Percentiles rank a stretch among this genome's conserved stretches.
These are phyloP conservation scores for Astrothelium subdiscretum DNA, from an alignment of 495 filamentous ascomycete species.

Conservation along the genomic window DNA sequence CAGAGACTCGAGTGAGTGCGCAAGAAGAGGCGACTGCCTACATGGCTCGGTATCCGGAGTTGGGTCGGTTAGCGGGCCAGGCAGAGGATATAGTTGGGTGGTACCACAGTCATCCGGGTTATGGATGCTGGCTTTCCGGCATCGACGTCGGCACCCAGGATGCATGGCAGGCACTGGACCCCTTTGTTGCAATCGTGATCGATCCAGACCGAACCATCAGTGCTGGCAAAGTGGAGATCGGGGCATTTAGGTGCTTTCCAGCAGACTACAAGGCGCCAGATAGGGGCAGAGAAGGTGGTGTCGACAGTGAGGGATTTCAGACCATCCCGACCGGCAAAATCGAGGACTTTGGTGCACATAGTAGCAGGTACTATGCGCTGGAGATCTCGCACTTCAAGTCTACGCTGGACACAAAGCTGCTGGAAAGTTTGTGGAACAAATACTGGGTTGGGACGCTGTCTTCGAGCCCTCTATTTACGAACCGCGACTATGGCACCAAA, in stretches of 20 bases:
- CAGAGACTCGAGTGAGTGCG: constrained; percentile 94
- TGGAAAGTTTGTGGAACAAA: constrained; percentile 94
- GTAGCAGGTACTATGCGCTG: constrained; percentile 76
- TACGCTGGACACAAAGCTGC: constrained; percentile 69
- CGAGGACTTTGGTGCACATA: constrained; percentile 92
- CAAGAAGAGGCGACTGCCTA: constrained; percentile 94
- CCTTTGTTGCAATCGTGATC: constrained; percentile 92
- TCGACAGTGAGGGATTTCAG: constrained; percentile 44
- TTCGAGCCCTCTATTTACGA: constrained; percentile 84
- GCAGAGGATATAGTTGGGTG: constrained; percentile 90
- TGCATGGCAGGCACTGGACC: constrained; percentile 68
- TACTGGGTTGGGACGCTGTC: constrained; percentile 99
- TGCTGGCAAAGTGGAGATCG: constrained; percentile 92
- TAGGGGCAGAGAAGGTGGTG: constrained; percentile 22
- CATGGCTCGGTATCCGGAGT: constrained; percentile 72
- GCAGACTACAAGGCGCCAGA: constrained; percentile 49
- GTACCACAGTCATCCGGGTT: constrained; percentile 97
- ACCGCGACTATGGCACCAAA: constrained; percentile 83
- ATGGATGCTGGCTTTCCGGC: constrained; percentile 95
- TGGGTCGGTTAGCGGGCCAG: constrained; percentile 59
- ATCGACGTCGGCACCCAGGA: constrained; percentile 88
- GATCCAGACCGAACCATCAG: constrained; percentile 95
- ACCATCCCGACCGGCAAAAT: constrained; percentile 83
- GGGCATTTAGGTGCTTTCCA: constrained; percentile 87
- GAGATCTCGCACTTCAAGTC: constrained; percentile 91